These are phyloP conservation scores for Marasmius tenuissimus DNA, from an alignment of 1,284 basidiomycete species.

Conservation along the genomic window DNA sequence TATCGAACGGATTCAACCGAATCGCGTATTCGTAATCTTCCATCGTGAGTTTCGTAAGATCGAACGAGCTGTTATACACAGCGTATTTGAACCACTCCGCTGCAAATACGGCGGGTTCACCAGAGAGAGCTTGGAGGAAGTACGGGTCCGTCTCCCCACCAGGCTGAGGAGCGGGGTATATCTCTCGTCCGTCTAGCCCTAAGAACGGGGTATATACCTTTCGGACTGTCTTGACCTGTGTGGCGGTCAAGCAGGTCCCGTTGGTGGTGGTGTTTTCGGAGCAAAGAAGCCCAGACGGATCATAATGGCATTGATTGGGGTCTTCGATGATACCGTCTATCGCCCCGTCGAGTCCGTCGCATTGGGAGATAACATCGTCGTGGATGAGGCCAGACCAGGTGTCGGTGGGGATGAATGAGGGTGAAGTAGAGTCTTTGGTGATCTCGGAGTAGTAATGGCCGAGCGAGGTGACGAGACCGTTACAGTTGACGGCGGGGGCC, in stretches of 20 bases:
- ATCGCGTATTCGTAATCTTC: conserved; percentile 2
- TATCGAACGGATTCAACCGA: conserved; percentile 14
- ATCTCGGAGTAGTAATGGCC: not conserved
- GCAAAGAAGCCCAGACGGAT: conserved; percentile 29
- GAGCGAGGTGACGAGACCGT: conserved; percentile 9
- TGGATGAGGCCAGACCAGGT: conserved; percentile 11
- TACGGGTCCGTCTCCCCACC: conserved; percentile 6
- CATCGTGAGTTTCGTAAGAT: conserved; percentile 5
- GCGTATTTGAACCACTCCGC: conserved; percentile 16
- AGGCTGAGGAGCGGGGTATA: conserved; percentile 26
- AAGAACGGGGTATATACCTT: conserved; percentile 30
- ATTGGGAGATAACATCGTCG: conserved; percentile 19
- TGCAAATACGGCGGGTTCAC: conserved; percentile 7
- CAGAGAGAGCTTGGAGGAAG: conserved; percentile 1
- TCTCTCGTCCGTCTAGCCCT: conserved; percentile 26
- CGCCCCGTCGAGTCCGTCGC: conserved; percentile 31
- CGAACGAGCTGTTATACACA: conserved; percentile 10
- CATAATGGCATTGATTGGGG: conserved; percentile 32
- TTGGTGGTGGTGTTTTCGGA: conserved; percentile 16
- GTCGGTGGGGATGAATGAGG: conserved; percentile 9
- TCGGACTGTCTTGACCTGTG: conserved; percentile 31
- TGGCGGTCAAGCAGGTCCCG: conserved; percentile 27
- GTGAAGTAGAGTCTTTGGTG: conserved; percentile 1
- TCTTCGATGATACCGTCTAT: conserved; percentile 33
- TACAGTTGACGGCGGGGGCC: conserved; percentile 13